Percentiles rank a stretch among this genome's conserved stretches.
Conservation (phyloP, 2,329 filamentous ascomycete species). For the Aspergillus costaricaensis region DNA sequence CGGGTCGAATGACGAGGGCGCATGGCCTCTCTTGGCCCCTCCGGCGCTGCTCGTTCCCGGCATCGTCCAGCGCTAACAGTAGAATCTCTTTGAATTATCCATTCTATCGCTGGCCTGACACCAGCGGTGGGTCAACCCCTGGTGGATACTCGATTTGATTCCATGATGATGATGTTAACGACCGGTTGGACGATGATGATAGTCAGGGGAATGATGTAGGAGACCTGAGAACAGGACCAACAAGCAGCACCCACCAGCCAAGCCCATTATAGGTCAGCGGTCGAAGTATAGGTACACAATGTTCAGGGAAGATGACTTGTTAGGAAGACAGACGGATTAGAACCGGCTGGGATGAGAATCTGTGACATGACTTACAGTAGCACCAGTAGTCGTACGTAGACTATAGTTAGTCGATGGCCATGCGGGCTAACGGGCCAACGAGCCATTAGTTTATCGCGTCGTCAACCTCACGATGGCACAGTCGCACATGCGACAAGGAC, state of each 20-base stretch:
- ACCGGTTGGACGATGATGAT: not conserved
- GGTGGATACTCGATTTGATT: no score
- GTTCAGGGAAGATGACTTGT: no score
- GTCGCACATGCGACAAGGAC: not conserved
- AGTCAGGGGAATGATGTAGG: not conserved
- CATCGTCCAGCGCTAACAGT: not conserved
- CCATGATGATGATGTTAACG: conserved; percentile 5
- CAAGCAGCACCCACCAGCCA: not conserved
- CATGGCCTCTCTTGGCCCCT: not conserved
- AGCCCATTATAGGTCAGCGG: not conserved
- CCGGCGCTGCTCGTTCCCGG: not conserved
- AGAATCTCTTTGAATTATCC: no score
- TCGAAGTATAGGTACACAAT: not conserved
- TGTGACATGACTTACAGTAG: not conserved
- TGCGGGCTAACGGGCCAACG: not conserved
- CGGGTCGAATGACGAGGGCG: conserved; percentile 4
- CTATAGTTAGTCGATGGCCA: not conserved
- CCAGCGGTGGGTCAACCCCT: not conserved
- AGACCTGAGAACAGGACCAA: not conserved
- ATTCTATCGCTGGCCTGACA: not conserved
- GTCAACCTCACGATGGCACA: not conserved
- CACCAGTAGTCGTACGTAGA: not conserved
- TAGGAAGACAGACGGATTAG: no score
- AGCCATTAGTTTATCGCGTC: not conserved
- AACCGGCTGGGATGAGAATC: not conserved